Conservation (phyloP, 768 basidiomycete genomes). For the Suillus paluster region DNA sequence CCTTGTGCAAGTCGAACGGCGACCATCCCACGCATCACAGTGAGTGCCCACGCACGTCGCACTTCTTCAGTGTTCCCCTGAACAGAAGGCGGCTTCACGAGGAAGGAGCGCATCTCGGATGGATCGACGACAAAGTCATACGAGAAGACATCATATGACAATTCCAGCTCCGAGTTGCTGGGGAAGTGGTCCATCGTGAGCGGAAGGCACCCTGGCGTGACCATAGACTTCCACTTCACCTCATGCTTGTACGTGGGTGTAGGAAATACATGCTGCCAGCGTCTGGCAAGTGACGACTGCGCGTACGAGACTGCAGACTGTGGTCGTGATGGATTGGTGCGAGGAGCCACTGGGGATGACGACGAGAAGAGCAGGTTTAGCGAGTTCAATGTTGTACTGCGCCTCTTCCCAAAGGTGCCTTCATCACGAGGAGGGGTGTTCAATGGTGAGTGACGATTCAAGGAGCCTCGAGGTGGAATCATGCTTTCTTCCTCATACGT, state of each 20-base stretch:
- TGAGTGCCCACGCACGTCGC: conserved; percentile 73
- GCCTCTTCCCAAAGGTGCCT: conserved; percentile 51
- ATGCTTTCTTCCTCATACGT: conserved; percentile 62
- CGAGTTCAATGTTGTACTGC: conserved; percentile 48
- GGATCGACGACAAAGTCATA: conserved; percentile 91
- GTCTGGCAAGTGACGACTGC: conserved; percentile 75
- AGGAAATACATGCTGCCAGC: conserved; percentile 91
- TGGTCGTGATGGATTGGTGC: conserved; percentile 73
- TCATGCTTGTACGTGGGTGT: conserved; percentile 77
- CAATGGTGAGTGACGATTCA: conserved; percentile 63
- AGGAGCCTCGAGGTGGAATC: conserved; percentile 49
- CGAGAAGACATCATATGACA: conserved; percentile 78
- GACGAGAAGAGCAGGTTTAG: conserved; percentile 49
- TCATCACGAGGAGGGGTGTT: conserved; percentile 76
- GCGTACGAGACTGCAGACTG: conserved; percentile 58
- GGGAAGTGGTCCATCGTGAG: conserved; percentile 92
- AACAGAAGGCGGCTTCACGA: conserved; percentile 68
- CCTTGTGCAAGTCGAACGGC: conserved; percentile 91
- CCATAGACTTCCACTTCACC: conserved; percentile 89
- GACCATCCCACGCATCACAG: conserved; percentile 92
- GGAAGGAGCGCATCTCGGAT: conserved; percentile 83
- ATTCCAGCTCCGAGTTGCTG: conserved; percentile 70
- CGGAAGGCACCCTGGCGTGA: conserved; percentile 86
- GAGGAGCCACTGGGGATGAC: conserved; percentile 45
- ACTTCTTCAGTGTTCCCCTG: conserved; percentile 56